Conservation (phyloP, 306 rosid genomes). For the Castanospermum australe region DNA sequence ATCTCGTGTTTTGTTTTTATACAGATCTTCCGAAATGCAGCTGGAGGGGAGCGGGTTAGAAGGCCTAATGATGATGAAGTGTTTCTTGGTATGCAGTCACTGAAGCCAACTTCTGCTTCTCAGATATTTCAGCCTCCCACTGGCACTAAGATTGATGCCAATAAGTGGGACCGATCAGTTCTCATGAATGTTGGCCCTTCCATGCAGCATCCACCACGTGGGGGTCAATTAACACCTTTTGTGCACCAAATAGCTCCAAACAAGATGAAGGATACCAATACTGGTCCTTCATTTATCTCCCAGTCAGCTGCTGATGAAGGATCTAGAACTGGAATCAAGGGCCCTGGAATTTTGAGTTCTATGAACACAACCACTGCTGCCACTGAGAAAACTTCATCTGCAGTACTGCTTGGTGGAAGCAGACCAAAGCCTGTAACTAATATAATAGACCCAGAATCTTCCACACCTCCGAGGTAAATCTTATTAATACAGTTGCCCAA, state of each 20-base stretch:
- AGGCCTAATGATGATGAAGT: too few relatives aligned
- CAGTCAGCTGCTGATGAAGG: constrained; percentile 98
- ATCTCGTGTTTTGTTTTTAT: constrained; percentile 18
- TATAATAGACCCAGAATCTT: constrained; percentile 60
- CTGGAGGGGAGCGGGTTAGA: constrained; percentile 68
- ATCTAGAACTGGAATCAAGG: constrained; percentile 94
- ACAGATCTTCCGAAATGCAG: constrained; percentile 67
- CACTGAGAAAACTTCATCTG: constrained; percentile 64
- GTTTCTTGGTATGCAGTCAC: too few relatives aligned
- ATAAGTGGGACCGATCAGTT: constrained; percentile 64
- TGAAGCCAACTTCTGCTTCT: constrained; percentile 17
- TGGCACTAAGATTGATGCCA: constrained; percentile 53
- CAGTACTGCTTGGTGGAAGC: constrained; percentile 54
- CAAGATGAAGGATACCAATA: constrained; percentile 67
- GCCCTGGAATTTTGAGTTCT: constrained; percentile 77
- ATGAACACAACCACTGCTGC: constrained; percentile 46
- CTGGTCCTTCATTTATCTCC: constrained; percentile 74
- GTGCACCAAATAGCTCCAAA: constrained; percentile 66
- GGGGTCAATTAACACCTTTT: constrained; percentile 55
- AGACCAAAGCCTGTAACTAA: constrained; percentile 58
- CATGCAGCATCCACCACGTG: constrained; percentile 63
- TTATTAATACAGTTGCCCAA: not conserved
- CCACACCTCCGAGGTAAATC: constrained; percentile 57
- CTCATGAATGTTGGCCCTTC: constrained; percentile 67
- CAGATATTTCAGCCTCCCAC: constrained; percentile 67